Conservation (phyloP, 1,284 basidiomycete species). For the Cryptococcus sp. region DNA sequence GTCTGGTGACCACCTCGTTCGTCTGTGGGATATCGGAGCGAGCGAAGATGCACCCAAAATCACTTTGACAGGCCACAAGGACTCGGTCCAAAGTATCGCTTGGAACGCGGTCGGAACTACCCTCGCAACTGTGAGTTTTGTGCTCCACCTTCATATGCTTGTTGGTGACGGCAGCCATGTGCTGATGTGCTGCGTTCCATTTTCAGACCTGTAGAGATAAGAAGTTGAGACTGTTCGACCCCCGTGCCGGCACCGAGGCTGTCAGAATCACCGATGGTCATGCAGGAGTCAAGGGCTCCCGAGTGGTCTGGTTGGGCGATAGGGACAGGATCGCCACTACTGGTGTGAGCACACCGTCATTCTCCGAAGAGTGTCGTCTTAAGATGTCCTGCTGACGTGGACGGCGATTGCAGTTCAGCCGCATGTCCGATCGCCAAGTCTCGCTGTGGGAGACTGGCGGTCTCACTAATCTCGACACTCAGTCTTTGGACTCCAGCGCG, state of each 20-base stretch:
- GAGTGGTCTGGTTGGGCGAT: slow-evolving; percentile 90
- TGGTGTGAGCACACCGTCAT: slow-evolving; percentile 56
- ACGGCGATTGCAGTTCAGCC: slow-evolving; percentile 66
- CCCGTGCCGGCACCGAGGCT: slow-evolving; percentile 74
- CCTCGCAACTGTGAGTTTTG: slow-evolving; percentile 56
- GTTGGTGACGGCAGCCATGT: background rate
- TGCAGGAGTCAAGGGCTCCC: slow-evolving; percentile 88
- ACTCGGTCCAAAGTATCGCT: slow-evolving; percentile 82
- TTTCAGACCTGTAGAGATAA: slow-evolving; percentile 80
- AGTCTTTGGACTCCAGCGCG: slow-evolving; percentile 79
- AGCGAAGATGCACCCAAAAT: slow-evolving; percentile 63
- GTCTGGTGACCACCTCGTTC: slow-evolving; percentile 84
- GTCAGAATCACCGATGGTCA: slow-evolving; percentile 84
- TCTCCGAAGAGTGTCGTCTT: too few relatives aligned
- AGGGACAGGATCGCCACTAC: slow-evolving; percentile 86
- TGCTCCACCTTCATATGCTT: background rate
- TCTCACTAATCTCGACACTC: slow-evolving; percentile 72
- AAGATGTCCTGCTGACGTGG: background rate
- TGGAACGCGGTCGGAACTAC: slow-evolving; percentile 83
- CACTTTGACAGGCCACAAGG: slow-evolving; percentile 74
- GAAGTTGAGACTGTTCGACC: slow-evolving; percentile 89
- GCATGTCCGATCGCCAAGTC: slow-evolving; percentile 89
- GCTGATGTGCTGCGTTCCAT: background rate
- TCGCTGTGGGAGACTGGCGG: slow-evolving; percentile 80
- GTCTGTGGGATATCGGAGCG: slow-evolving; percentile 84